Base-by-base conservation (phyloP, 202 grass and related monocot genomes). In the Hordeum pubiflorum region DNA sequence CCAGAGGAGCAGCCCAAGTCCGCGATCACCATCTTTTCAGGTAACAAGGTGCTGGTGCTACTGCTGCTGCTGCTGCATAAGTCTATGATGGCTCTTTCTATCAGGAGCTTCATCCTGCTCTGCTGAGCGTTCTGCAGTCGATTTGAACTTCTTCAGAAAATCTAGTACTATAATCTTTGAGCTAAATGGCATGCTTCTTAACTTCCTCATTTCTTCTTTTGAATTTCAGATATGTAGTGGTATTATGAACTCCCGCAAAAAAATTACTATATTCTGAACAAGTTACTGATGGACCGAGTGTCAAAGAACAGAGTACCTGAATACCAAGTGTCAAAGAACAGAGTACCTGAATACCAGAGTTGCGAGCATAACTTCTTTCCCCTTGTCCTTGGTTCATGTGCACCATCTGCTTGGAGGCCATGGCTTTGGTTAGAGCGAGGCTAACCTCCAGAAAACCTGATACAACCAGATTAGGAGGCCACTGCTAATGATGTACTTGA, bases 1-100 rank as follows among this genome's bases (percentile, higher is more conserved):
- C 85, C 79, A 4, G 43, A 72, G 7, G 80, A 82, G 43, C 86
- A 87, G 2, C 86, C 80, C 4, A 83, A 29, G 33, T 87, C 86
- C 0, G 57, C 66, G 7, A 81, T 66, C 9, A 39, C 52, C 15
- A 81, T 37, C 3, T 22, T 39, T 6, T 9, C 34, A 10, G 18
- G 34, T 10, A 68, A 68, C 34, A 27, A 71, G 39, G 22, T 71
- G 7, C 2, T 38, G 60, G 24, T 26, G 24, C 24, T 26, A 26
- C 4, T 29, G 58, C 3, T 18, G n/a, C 4, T 31, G 59, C 3
- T 9, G n/a, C 34, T 71, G 12, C 11, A 20, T 37, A 82, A 21
- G n/a, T 34, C n/a, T 22, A 13, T 0, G 29, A 75, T 58, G 32
- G 50, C 52, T 0, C 10, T 18, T 75, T 58, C 52, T 58, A 75